phyloP scores from a whole-genome alignment of 2,329 filamentous ascomycete genomes.

The Aspergillus oerlinghausenensis region DNA sequence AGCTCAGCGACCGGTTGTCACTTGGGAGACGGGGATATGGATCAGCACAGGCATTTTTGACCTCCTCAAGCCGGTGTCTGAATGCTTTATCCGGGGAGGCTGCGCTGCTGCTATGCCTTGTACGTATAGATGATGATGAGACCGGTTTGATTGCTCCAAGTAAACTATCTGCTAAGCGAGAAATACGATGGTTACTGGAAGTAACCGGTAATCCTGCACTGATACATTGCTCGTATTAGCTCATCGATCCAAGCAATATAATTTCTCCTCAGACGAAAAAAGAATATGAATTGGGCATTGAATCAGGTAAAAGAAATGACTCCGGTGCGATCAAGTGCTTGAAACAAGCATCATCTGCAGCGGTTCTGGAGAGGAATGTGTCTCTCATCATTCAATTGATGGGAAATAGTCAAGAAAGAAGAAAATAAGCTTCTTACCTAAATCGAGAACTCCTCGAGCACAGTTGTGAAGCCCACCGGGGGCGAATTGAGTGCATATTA shows the following conservation, averaged over 20 bases:
- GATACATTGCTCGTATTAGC: slow-evolving; percentile 18
- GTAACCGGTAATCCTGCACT: slow-evolving; percentile 23
- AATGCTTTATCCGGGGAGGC: slow-evolving; percentile 32
- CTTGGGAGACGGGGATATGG: slow-evolving; percentile 37
- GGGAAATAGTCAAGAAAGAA: slow-evolving; percentile 5
- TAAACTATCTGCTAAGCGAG: slow-evolving; percentile 2
- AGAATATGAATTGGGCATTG: not conserved
- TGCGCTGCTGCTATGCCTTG: slow-evolving; percentile 22
- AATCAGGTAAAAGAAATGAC: slow-evolving; percentile 17
- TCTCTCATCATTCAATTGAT: slow-evolving; percentile 40
- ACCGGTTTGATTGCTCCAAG: slow-evolving; percentile 5
- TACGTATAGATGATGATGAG: slow-evolving; percentile 9
- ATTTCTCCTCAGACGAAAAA: not conserved
- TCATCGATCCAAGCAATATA: not conserved
- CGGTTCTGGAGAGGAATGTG: slow-evolving; percentile 54
- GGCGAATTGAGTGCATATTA: slow-evolving; percentile 39
- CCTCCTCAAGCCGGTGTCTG: slow-evolving; percentile 34
- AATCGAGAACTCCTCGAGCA: slow-evolving; percentile 22
- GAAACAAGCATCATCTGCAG: slow-evolving; percentile 59
- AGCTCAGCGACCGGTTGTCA: slow-evolving; percentile 28
- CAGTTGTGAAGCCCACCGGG: slow-evolving; percentile 31
- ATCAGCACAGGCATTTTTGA: slow-evolving; percentile 30
- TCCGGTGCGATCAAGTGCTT: slow-evolving; percentile 43
- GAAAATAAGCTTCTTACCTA: slow-evolving; percentile 31
- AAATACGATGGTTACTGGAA: slow-evolving; percentile 3